phyloP scores from a whole-genome alignment of 2,329 filamentous ascomycete species.

The Sordariomycetes sp. region DNA sequence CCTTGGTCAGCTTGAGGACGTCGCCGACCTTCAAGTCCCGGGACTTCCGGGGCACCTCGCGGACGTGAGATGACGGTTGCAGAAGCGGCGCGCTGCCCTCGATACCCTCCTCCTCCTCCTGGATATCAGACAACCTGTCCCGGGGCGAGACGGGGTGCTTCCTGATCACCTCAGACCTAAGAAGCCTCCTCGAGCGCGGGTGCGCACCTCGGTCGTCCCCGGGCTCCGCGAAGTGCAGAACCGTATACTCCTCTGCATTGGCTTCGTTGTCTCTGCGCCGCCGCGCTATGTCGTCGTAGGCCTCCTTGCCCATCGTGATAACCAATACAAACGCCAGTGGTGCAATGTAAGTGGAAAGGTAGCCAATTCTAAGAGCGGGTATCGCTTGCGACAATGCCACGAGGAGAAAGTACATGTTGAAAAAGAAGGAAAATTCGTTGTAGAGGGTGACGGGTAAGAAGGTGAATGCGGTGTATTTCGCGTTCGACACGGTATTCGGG shows the following conservation, averaged over 20 bases:
- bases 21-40: constrained; percentile 88
- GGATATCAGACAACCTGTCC: constrained; percentile 47
- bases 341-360: constrained; percentile 87
- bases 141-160: constrained; percentile 12
- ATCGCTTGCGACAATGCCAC: constrained; percentile 92
- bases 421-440: constrained; percentile 99
- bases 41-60: constrained; percentile 70
- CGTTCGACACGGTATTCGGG: constrained; percentile 86
- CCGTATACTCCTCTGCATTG: constrained; percentile 80
- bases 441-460: constrained; percentile 92
- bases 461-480: constrained; percentile 91
- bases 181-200: constrained; percentile 28
- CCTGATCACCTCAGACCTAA: constrained; percentile 2
- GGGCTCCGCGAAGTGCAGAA: constrained; percentile 60
- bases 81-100: constrained; percentile 27
- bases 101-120: constrained; percentile 53
- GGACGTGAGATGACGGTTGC: constrained; percentile 37
- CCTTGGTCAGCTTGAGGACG: constrained; percentile 84
- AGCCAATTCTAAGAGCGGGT: constrained; percentile 80
- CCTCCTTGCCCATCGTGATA: constrained; percentile 93
- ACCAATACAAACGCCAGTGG: constrained; percentile 84
- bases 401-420: constrained; percentile 97
- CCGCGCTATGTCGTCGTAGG: constrained; percentile 81
- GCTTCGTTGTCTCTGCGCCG: constrained; percentile 84
- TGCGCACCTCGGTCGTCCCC: constrained; percentile 19